These are phyloP conservation scores for Fusarium redolens DNA, from an alignment of 2,329 filamentous ascomycete genomes.

Conservation along the genomic window DNA sequence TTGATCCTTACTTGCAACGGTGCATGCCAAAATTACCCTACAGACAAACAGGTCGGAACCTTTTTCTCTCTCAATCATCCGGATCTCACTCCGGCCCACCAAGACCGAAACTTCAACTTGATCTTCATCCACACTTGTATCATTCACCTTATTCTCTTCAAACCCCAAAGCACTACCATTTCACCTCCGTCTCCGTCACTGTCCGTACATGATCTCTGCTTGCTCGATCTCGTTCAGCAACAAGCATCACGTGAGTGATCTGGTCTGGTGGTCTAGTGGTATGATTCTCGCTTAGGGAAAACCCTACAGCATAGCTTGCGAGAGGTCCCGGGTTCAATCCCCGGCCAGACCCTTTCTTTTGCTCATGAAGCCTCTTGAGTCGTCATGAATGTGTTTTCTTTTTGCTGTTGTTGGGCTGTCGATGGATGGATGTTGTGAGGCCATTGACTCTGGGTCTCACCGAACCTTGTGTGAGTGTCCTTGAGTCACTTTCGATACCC, in stretches of 20 bases:
- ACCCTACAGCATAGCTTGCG: slow-evolving; percentile 50
- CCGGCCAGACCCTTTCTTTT: slow-evolving; percentile 51
- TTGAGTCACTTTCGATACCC: background rate
- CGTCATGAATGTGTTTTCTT: background rate
- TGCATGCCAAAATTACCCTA: background rate
- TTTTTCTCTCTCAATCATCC: background rate
- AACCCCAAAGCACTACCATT: background rate
- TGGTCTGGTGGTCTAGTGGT: slow-evolving; percentile 48
- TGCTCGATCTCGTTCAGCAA: rapidly evolving
- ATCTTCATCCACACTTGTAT: rapidly evolving
- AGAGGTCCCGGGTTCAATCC: slow-evolving; percentile 61
- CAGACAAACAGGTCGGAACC: background rate
- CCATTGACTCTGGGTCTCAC: background rate
- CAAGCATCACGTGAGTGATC: slow-evolving; percentile 18
- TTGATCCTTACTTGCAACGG: background rate
- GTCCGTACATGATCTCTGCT: background rate
- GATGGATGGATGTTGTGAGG: background rate
- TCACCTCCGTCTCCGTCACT: rapidly evolving
- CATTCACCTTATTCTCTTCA: rapidly evolving
- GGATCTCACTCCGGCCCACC: background rate
- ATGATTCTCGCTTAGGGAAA: slow-evolving; percentile 50
- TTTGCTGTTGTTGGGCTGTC: background rate
- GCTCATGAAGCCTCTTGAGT: background rate
- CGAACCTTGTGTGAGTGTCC: background rate
- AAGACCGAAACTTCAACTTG: no score